Evolutionary conservation across 441 rosid genomes (phyloP), one percentile per base, ranked within the genome.

Genomic region (Sinapis alba): DNA sequence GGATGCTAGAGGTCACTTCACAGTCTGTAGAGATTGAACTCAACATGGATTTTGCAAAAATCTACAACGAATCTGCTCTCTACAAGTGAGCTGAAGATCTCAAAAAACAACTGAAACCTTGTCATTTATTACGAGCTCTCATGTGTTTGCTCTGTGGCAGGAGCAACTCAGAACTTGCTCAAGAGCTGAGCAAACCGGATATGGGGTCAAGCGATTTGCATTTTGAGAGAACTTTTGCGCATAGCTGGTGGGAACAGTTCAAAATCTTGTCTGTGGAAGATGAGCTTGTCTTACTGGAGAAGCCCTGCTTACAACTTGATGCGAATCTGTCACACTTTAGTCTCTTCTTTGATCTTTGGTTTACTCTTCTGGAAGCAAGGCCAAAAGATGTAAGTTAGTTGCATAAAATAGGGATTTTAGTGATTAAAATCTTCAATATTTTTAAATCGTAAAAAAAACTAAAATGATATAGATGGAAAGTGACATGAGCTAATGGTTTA

Each of bases 221-320:
- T 65, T 90, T 88, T 68, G 60, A 79, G 12, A 79, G 83, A 34
- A 83, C 57, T 0, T 88, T 80, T 66, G 73, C 93, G 0, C 87
- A 84, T 59, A 84, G 71, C 27, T 68, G 59, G 30, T 83, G 91
- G 96, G 93, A 76, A 16, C 91, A 86, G 54, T 85, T 88, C 78
- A 88, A 84, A 84, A 32, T 78, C 82, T 60, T 90, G 91, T 73
- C 65, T 88, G 0, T 90, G 96, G 96, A 90, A 90, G 71, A 89
- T 76, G 71, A 21, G 72, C 38, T 75, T 81, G 34, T 83, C 96
- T 26, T 87, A 90, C 63, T 90, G 96, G 93, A 87, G 93, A 78
- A 90, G 86, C 57, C 93, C 91, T 24, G 24, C 82, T 6, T 87
- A 87, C 81, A 87, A 88, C 78, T 68, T 90, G 68, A 61, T 16